These are phyloP conservation scores for Beta corolliflora DNA, from an alignment of 179 eudicot genomes.

Conservation along the genomic window DNA sequence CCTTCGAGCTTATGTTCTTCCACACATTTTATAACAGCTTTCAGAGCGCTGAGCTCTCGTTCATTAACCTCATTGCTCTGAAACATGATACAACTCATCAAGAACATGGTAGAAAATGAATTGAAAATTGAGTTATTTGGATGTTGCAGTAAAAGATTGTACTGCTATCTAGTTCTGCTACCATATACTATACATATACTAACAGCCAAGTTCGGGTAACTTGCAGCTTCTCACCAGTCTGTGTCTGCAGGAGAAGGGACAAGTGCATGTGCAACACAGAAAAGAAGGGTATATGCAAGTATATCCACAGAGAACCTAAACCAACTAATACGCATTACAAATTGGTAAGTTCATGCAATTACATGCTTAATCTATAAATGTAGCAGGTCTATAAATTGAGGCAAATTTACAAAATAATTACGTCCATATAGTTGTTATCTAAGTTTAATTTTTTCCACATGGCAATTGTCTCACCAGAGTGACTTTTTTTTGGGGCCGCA, in stretches of 20 bases:
- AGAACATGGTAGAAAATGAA: neutral
- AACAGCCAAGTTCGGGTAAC: neutral
- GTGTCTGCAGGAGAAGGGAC: neutral
- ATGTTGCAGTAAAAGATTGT: neutral
- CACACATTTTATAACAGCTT: slow-evolving; percentile 83
- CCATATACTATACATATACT: neutral
- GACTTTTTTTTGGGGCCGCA: neutral
- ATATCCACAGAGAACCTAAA: neutral
- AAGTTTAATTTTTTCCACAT: neutral
- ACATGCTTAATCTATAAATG: neutral
- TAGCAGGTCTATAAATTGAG: neutral
- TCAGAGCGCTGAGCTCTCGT: slow-evolving; percentile 81
- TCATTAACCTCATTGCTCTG: slow-evolving; percentile 72
- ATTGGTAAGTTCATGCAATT: neutral
- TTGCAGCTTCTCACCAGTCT: neutral
- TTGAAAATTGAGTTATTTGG: neutral
- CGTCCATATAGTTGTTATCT: neutral
- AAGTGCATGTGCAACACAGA: neutral
- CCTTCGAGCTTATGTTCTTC: slow-evolving; percentile 92
- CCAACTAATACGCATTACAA: neutral
- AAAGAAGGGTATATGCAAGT: neutral
- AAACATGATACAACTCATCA: slow-evolving; percentile 15
- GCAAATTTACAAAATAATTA: neutral
- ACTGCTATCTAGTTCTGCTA: neutral
- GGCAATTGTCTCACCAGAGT: neutral